Base-by-base conservation (phyloP, 495 filamentous ascomycete genomes). In the Penicillium coprophilum region DNA sequence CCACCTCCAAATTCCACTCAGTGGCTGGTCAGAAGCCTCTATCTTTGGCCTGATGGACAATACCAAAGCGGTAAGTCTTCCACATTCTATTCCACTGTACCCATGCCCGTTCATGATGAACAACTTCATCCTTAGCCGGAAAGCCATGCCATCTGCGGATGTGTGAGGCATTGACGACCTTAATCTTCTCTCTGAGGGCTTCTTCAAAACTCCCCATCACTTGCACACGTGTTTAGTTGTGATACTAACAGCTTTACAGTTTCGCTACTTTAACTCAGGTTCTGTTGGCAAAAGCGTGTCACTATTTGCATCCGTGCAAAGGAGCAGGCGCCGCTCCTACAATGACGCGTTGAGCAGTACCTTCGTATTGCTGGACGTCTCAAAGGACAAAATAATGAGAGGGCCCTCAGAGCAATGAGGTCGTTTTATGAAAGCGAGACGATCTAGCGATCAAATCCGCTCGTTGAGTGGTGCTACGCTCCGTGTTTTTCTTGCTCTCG, bases 71-170 rank as follows among this genome's bases (percentile, higher is more conserved):
- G 61, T 67, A 39, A 58, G 58, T 58, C 5, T 6, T 9, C 24
- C 24, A 5, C n/a, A 21, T 53, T 27, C 23, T 56, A 30, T 30
- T 17, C 4, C 46, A n/a, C 23, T 43, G 10, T 30, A 36, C 4
- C 8, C 41, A 46, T 24, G n/a, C 15, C 50, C 24, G 31, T 48
- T 43, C 23, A 72, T 75, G 72, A 77, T 75, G 74, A 77, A 68
- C 27, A 74, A 63, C 65, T 70, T 76, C 74, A 77, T 77, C 74
- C 74, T 77, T 77, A 77, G 74, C 69, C 74, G 66, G 68, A 74
- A 66, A 58, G 70, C 72, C 74, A 77, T 70, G 68, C 72, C 74
- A 71, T 75, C 55, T 62, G 36, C 57, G 43, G 38, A 72, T 72
- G 74, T 71, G 74, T 67, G 40, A 70, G 70, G 70, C 67, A 61